Conservation (phyloP, 495 filamentous ascomycete species). For the Talaromyces thailandensis region DNA sequence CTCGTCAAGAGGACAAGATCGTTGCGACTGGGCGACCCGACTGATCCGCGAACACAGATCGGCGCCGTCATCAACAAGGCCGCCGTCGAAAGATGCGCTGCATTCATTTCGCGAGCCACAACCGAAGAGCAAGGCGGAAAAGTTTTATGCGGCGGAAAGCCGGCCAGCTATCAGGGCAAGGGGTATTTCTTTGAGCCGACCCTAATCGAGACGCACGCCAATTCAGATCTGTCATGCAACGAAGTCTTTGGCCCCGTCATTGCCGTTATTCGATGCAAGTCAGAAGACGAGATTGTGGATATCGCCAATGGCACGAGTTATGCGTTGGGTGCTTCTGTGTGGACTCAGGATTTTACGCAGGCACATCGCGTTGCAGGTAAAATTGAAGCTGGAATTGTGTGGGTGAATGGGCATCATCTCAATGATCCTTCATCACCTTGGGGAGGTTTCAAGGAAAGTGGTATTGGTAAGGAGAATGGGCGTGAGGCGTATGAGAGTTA, state of each 20-base stretch:
- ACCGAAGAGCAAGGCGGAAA: conserved; percentile 15
- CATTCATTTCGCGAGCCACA: conserved; percentile 26
- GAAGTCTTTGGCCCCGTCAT: conserved; percentile 46
- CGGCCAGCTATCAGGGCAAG: conserved; percentile 22
- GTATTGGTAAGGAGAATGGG: conserved; percentile 50
- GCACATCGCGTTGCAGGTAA: conserved; percentile 46
- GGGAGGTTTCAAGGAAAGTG: conserved; percentile 48
- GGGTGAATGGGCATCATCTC: conserved; percentile 55
- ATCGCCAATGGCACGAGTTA: conserved; percentile 42
- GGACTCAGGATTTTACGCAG: conserved; percentile 48
- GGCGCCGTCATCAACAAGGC: conserved; percentile 31
- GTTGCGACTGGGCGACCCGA: conserved; percentile 39
- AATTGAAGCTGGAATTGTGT: conserved; percentile 52
- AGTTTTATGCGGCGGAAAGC: conserved; percentile 24
- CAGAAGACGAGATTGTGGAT: conserved; percentile 34
- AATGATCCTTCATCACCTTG: conserved; percentile 53
- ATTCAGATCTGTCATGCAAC: conserved; percentile 24
- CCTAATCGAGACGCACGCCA: conserved; percentile 28
- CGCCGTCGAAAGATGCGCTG: conserved; percentile 25
- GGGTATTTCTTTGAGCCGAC: conserved; percentile 55
- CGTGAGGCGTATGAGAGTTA: conserved; percentile 48
- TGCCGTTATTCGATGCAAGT: conserved; percentile 35
- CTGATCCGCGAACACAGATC: conserved; percentile 31
- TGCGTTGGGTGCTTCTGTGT: conserved; percentile 46
- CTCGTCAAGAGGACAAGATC: conserved; percentile 31